Evolutionary conservation across 2,329 filamentous ascomycete genomes (phyloP), one percentile per base, ranked within the genome.

Genomic region (Pseudocercospora musae): DNA sequence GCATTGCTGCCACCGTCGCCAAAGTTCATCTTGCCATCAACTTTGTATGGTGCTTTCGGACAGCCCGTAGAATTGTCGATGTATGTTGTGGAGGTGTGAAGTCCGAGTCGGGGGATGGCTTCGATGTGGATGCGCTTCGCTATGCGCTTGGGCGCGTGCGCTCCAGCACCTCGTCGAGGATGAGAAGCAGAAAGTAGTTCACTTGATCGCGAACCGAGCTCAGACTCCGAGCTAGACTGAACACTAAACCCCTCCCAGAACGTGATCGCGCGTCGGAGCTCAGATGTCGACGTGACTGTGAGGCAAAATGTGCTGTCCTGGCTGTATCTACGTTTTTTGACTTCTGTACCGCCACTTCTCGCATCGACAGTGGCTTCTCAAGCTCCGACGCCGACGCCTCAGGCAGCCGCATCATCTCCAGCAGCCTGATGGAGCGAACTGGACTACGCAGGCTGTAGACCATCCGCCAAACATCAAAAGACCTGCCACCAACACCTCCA

Each of bases 1-100:
- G 46, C 89, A 90, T 65, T 78, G 74, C 52, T 65, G 54, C 40
- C 40, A 40, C 55, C 25, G 55, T 48, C 23, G 61, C 54, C 55
- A 37, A 57, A 50, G 48, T 57, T 59, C 58, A 63, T 61, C 15
- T 53, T 55, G 53, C 56, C 63, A 62, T 62, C 54, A 20, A 60
- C 29, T 27, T 9, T n/a, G 7, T 54, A 1, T 33, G 48, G 50
- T 23, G 25, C n/a, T n/a, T 10, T 33, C 11, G 31, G 9, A 37
- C 21, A 59, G 23, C 59, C 53, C 8, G 33, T 21, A 18, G 18
- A 9, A 49, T 37, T 13, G 18, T 57, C 31, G 46, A 58, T 54
- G 59, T 31, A 11, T 57, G 52, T 52, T 55, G 60, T 60, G 59
- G 62, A 57, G 57, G 57, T 49, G 42, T 53, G 50, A 4, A 64